A percentile compares a stretch with the other conserved stretches of the same genome.
phyloP scores from a whole-genome alignment of 768 basidiomycete species.

The Boletus tylopilopsis region DNA sequence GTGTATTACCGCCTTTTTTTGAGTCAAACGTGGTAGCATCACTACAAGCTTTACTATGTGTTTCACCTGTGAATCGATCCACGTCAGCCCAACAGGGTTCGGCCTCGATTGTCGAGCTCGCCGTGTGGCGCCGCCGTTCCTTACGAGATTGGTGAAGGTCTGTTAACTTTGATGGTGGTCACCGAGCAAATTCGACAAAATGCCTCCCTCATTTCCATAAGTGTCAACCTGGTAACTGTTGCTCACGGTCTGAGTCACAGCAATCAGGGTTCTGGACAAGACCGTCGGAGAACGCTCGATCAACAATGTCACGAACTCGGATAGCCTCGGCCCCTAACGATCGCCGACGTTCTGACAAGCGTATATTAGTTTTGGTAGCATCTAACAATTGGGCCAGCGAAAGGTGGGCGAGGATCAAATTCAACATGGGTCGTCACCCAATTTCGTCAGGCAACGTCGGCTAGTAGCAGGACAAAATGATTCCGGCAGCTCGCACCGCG shows the following conservation, averaged over 20 bases:
- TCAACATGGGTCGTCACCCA: slow-evolving; percentile 8
- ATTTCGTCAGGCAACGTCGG: slow-evolving; percentile 23
- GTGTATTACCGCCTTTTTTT: neutral
- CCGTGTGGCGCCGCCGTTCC: slow-evolving; percentile 16
- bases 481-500: slow-evolving; percentile 19
- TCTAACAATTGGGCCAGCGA: neutral
- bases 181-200: slow-evolving; percentile 1
- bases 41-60: too few relatives aligned
- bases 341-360: neutral
- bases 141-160: slow-evolving; percentile 11
- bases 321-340: too few relatives aligned
- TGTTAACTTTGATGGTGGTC: slow-evolving; percentile 1
- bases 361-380: neutral
- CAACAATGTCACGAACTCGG: neutral
- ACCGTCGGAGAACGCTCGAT: neutral
- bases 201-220: slow-evolving; percentile 17
- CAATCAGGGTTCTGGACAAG: neutral
- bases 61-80: too few relatives aligned
- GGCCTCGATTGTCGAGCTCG: slow-evolving; percentile 3
- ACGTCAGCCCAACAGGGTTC: too few relatives aligned
- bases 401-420: neutral
- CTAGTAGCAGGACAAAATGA: slow-evolving; percentile 16
- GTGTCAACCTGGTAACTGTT: neutral
- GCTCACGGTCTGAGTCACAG: slow-evolving; percentile 20
- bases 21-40: neutral